phyloP scores from a whole-genome alignment of 2,329 filamentous ascomycete genomes.

The Sclerotinia minor region DNA sequence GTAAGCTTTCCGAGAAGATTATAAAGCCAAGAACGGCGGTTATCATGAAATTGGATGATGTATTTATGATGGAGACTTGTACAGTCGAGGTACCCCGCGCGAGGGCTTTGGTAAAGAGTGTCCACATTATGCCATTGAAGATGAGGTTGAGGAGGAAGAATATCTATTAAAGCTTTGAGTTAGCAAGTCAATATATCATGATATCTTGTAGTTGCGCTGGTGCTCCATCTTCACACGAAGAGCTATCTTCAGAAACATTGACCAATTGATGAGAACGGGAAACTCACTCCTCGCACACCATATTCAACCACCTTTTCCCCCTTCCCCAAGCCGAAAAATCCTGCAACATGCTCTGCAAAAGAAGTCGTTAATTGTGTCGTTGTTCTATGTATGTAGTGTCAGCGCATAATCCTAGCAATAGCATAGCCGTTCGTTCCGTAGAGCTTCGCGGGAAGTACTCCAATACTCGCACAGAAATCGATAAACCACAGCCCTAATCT shows the following conservation, averaged over 20 bases:
- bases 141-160: conserved; percentile 31
- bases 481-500: neutral
- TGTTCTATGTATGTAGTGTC: conserved; percentile 44
- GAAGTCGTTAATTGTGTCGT: conserved; percentile 57
- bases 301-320: conserved; percentile 51
- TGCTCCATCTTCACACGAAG: conserved; percentile 3
- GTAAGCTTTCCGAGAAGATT: conserved; percentile 71
- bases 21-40: conserved; percentile 69
- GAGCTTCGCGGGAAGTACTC: neutral
- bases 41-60: conserved; percentile 76
- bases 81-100: conserved; percentile 72
- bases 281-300: conserved; percentile 51
- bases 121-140: conserved; percentile 64
- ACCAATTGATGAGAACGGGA: neutral
- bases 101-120: conserved; percentile 77
- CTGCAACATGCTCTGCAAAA: conserved; percentile 50
- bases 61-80: conserved; percentile 80
- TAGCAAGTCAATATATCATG: neutral
- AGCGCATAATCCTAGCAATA: conserved; percentile 3
- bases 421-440: neutral
- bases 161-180: neutral
- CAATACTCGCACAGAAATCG: neutral
- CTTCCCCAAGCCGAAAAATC: conserved; percentile 47
- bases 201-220: neutral
- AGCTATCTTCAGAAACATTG: neutral